These are phyloP conservation scores for Tetragonia tetragonoides DNA, from an alignment of 148 eudicot species.

Conservation along the genomic window DNA sequence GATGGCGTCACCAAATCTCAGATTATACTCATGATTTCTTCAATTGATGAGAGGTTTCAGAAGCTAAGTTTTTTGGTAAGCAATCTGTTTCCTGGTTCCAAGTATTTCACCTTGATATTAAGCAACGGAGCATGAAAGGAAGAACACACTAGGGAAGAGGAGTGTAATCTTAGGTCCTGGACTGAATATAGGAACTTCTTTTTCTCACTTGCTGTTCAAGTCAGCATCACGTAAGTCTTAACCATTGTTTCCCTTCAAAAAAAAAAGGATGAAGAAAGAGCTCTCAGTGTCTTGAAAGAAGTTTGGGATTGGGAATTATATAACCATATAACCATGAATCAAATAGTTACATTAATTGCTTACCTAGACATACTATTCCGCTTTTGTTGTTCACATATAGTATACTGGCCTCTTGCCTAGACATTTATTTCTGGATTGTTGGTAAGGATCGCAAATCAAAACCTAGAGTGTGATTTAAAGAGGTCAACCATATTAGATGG, in stretches of 20 bases:
- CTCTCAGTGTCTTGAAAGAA: background rate
- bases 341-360: background rate
- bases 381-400: background rate
- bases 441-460: background rate
- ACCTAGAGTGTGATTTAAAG: background rate
- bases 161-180: background rate
- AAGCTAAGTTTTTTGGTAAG: conserved; percentile 87
- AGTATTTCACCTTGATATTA: conserved; percentile 7
- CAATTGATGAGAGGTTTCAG: conserved; percentile 78
- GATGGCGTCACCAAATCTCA: conserved; percentile 81
- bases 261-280: background rate
- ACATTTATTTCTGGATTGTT: background rate
- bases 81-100: background rate
- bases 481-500: background rate
- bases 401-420: background rate
- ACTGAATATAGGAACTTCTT: too few species aligned
- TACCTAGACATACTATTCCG: background rate
- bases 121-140: background rate
- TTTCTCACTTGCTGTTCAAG: background rate
- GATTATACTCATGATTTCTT: conserved; percentile 53
- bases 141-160: background rate
- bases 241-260: background rate
- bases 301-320: background rate
- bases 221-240: background rate
- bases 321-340: background rate